These are phyloP conservation scores for Rhodotorula graminis DNA, from an alignment of 768 basidiomycete genomes.

Conservation along the genomic window DNA sequence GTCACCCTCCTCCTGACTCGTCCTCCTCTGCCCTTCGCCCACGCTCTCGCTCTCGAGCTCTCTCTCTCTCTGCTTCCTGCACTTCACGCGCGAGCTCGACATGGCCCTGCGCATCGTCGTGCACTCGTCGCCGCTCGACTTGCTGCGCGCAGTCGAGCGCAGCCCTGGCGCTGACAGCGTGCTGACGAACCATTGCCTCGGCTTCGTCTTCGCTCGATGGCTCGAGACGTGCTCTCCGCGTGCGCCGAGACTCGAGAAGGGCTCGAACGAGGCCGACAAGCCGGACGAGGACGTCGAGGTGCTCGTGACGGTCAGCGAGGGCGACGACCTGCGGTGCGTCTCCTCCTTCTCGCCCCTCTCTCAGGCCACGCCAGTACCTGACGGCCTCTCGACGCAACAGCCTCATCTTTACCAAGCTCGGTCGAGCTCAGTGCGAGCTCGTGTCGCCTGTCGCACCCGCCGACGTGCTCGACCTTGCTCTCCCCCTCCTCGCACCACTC, in stretches of 20 bases:
- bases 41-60: background rate
- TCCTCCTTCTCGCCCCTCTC: background rate
- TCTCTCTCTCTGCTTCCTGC: too few relatives aligned
- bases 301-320: conserved; percentile 1
- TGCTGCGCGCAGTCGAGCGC: background rate
- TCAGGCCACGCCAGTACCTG: too few relatives aligned
- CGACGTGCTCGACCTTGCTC: background rate
- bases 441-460: background rate
- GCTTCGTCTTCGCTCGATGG: background rate
- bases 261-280: background rate
- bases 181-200: background rate
- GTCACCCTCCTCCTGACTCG: background rate
- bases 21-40: background rate
- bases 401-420: conserved; percentile 26
- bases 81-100: background rate
- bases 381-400: background rate
- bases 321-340: background rate
- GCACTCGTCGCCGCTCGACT: conserved; percentile 5
- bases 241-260: too few relatives aligned
- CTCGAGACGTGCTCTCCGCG: background rate
- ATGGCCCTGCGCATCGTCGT: background rate
- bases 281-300: conserved; percentile 5
- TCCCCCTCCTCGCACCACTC: conserved; percentile 4
- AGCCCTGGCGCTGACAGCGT: background rate
- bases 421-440: conserved; percentile 3